A percentile compares a stretch with the other conserved stretches of the same genome.
Evolutionary conservation across 352 stramenopile genomes (phyloP).

Genomic region (Pythium pyrilobum): DNA sequence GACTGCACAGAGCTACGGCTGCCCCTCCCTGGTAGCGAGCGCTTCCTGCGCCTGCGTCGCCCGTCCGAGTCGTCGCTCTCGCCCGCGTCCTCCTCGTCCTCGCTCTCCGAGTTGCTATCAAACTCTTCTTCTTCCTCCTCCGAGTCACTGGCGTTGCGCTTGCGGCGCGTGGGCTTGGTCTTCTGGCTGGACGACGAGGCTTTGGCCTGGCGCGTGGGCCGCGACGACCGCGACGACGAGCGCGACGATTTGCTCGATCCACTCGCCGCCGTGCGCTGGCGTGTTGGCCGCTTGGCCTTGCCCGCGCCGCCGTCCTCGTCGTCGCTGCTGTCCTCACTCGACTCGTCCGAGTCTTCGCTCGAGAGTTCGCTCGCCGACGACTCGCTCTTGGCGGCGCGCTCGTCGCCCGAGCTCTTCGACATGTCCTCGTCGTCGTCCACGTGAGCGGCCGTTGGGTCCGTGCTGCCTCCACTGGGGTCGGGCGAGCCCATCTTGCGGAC

Average conservation of each 20-base stretch:
- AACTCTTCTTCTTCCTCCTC: slow-evolving; percentile 14
- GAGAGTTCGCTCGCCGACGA: slow-evolving; percentile 58
- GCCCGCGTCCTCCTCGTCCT: slow-evolving; percentile 11
- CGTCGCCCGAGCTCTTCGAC: slow-evolving; percentile 31
- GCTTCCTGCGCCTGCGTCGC: background rate
- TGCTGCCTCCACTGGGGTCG: background rate
- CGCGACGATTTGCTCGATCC: slow-evolving; percentile 17
- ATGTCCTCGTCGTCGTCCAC: slow-evolving; percentile 31
- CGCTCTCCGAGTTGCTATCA: slow-evolving; percentile 13
- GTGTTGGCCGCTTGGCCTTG: slow-evolving; percentile 18
- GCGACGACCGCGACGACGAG: background rate
- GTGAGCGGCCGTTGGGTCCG: background rate
- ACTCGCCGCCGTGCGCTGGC: slow-evolving; percentile 1
- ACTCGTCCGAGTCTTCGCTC: slow-evolving; percentile 42
- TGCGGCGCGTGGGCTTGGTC: background rate
- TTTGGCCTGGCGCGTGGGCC: too few relatives aligned
- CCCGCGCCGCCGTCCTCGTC: slow-evolving; percentile 16
- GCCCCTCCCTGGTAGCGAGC: background rate
- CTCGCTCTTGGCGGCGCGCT: slow-evolving; percentile 48
- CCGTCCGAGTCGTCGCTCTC: slow-evolving; percentile 16
- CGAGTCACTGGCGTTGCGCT: slow-evolving; percentile 12
- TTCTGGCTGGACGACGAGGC: background rate
- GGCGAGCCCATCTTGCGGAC: slow-evolving; percentile 32
- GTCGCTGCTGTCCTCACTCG: slow-evolving; percentile 38
- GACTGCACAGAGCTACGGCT: background rate